Evolutionary conservation across 208 protist species (phyloP), one percentile per base, ranked within the genome.

Genomic region (Naegleria gruberi): DNA sequence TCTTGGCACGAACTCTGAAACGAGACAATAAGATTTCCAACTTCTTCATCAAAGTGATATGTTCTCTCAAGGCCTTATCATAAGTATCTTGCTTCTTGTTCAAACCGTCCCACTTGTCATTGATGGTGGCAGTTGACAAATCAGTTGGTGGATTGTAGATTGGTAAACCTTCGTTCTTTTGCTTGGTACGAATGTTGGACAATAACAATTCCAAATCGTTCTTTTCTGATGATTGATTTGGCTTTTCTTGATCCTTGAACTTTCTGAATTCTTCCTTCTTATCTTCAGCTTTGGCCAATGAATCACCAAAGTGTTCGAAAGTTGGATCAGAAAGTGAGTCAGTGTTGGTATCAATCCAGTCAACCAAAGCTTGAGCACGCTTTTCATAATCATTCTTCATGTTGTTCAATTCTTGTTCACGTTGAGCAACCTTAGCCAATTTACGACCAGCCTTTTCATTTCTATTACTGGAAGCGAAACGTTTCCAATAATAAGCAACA

Each of bases 361-460:
- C 51, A 8, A 90, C 23, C 0, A 88, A 86, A 7, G 6, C 10
- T 8, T 41, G 81, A 4, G 90, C 90, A 51, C 89, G 37, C 17
- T 23, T 17, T 46, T 93, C 92, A 89, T 93, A 93, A 37, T 93
- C 92, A 17, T 87, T 40, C 23, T 91, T 92, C 46, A 93, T 42
- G 5, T 82, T 15, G 40, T 91, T 89, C 43, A 91, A 87, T 83
- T 90, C 91, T 46, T 45, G 45, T 42, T 57, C 74, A 19, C 85
- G 34, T n/a, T 90, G 37, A 10, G 91, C 77, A n/a, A 94, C 37
- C 30, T 89, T 91, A 19, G 43, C 82, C 10, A 94, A 77, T 12
- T 89, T 88, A 4, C 81, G n/a, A 15, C 82, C 90, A 23, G 91
- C 90, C 34, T 85, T 23, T 83, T 93, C 91, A 26, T 89, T 74